A percentile compares a stretch with the other conserved stretches of the same genome.
phyloP scores from a whole-genome alignment of 495 filamentous ascomycete species.

The Penicillium diatomitis region DNA sequence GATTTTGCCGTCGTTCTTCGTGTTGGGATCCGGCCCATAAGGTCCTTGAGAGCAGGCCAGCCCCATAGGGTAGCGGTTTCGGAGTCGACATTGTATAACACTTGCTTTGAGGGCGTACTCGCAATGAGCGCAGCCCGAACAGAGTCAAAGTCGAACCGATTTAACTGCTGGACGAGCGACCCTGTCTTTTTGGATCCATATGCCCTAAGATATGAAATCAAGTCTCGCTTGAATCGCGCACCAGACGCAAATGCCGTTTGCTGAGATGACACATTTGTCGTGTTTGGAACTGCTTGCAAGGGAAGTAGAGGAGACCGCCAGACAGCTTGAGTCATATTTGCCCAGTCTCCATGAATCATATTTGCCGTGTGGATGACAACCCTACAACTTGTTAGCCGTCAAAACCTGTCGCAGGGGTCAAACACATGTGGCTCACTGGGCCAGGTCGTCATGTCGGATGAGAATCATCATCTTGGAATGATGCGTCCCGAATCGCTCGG shows the following conservation, averaged over 20 bases:
- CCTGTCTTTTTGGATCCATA: slow-evolving; percentile 53
- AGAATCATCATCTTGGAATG: slow-evolving; percentile 83
- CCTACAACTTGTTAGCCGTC: slow-evolving; percentile 11
- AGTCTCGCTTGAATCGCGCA: slow-evolving; percentile 61
- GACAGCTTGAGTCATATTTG: slow-evolving; percentile 74
- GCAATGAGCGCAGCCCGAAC: slow-evolving; percentile 68
- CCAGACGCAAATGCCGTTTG: slow-evolving; percentile 46
- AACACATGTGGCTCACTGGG: slow-evolving; percentile 41
- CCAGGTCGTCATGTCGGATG: slow-evolving; percentile 63
- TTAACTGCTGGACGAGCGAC: slow-evolving; percentile 46
- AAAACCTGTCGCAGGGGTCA: not conserved
- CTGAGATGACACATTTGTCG: slow-evolving; percentile 1
- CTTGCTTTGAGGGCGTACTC: slow-evolving; percentile 63
- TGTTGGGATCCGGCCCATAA: slow-evolving; percentile 43
- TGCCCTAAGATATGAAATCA: slow-evolving; percentile 61
- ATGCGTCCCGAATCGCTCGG: slow-evolving; percentile 82
- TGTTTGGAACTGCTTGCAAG: slow-evolving; percentile 9
- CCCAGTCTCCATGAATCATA: slow-evolving; percentile 79
- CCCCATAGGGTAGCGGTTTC: slow-evolving; percentile 53
- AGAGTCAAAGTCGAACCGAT: slow-evolving; percentile 57
- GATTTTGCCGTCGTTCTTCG: not conserved
- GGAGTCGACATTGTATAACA: slow-evolving; percentile 25
- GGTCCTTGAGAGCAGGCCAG: slow-evolving; percentile 58
- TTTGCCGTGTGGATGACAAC: slow-evolving; percentile 85
- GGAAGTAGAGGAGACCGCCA: slow-evolving; percentile 76